Percentiles rank a stretch among this genome's conserved stretches.
Conservation (phyloP, 2,329 filamentous ascomycete genomes). For the Zasmidium citrigriseum region DNA sequence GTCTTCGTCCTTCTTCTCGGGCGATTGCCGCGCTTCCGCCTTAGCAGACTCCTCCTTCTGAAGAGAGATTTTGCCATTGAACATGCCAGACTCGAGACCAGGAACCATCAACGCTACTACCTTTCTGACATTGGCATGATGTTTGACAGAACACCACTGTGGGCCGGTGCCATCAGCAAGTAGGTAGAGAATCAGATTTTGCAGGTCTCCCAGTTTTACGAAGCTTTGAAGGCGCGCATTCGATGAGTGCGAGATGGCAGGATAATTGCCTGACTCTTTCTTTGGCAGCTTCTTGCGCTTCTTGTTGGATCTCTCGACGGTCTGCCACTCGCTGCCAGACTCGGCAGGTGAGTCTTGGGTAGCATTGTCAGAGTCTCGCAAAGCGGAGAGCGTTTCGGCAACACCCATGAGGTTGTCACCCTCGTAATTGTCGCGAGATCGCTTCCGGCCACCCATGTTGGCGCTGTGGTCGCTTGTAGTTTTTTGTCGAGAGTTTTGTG, state of each 20-base stretch:
- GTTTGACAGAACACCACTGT: slow-evolving; percentile 64
- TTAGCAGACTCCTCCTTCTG: slow-evolving; percentile 5
- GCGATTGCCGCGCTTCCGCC: slow-evolving; percentile 3
- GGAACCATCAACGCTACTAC: slow-evolving; percentile 91
- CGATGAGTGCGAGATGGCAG: slow-evolving; percentile 54
- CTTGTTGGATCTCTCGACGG: slow-evolving; percentile 26
- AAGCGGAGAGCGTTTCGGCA: slow-evolving; percentile 28
- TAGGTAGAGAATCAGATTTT: slow-evolving; percentile 60
- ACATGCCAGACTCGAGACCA: slow-evolving; percentile 87
- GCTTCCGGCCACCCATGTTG: slow-evolving; percentile 29
- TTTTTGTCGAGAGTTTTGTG: no score
- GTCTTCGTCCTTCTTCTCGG: background rate
- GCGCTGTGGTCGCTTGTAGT: background rate
- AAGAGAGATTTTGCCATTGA: slow-evolving; percentile 60
- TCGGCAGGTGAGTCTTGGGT: slow-evolving; percentile 10
- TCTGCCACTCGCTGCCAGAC: slow-evolving; percentile 28
- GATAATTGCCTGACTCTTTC: slow-evolving; percentile 48
- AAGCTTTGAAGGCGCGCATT: slow-evolving; percentile 56
- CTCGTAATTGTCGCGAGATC: slow-evolving; percentile 31
- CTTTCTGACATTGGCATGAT: slow-evolving; percentile 62
- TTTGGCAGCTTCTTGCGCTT: slow-evolving; percentile 27
- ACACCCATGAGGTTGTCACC: slow-evolving; percentile 26
- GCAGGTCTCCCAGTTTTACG: slow-evolving; percentile 60
- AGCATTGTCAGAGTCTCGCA: slow-evolving; percentile 17
- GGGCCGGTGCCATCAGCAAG: slow-evolving; percentile 62